A percentile compares a stretch with the other conserved stretches of the same genome.
These are phyloP conservation scores for Calvatia gigantea DNA, from an alignment of 768 basidiomycete species.

Conservation along the genomic window DNA sequence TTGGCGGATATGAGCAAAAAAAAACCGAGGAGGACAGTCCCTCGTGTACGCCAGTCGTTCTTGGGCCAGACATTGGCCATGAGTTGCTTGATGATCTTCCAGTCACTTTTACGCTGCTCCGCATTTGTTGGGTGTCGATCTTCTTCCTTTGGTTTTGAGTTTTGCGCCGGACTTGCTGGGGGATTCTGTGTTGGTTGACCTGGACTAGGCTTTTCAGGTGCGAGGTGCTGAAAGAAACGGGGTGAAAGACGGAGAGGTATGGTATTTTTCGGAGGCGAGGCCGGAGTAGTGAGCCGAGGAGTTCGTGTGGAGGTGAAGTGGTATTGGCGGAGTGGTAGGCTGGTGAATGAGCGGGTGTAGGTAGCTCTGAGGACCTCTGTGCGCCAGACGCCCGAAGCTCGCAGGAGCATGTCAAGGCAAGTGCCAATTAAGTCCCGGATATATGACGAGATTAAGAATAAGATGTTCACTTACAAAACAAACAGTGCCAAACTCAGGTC, in stretches of 20 bases:
- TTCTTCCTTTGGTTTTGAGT: not conserved
- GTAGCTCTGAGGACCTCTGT: not conserved
- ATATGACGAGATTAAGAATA: no score
- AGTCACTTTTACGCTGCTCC: conserved; percentile 73
- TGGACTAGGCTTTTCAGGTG: not conserved
- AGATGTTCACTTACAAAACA: no score
- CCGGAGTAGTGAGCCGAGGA: not conserved
- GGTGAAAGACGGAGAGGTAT: not conserved
- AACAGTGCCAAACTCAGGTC: no score
- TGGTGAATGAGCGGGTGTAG: not conserved
- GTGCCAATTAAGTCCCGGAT: no score
- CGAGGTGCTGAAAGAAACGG: not conserved
- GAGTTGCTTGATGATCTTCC: conserved; percentile 81
- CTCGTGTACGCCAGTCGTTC: conserved; percentile 76
- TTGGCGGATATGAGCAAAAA: conserved; percentile 80
- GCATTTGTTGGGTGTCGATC: conserved; percentile 27
- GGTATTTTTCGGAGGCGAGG: not conserved
- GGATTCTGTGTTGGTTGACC: not conserved
- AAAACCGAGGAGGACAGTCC: conserved; percentile 81
- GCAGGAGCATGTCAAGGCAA: not conserved
- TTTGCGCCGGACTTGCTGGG: not conserved
- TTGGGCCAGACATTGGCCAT: conserved; percentile 91
- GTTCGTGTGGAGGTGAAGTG: not conserved
- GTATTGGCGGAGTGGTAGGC: not conserved
- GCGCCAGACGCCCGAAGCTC: not conserved